These are phyloP conservation scores for Tagetes erecta DNA, from an alignment of 129 eudicot genomes.

Conservation along the genomic window DNA sequence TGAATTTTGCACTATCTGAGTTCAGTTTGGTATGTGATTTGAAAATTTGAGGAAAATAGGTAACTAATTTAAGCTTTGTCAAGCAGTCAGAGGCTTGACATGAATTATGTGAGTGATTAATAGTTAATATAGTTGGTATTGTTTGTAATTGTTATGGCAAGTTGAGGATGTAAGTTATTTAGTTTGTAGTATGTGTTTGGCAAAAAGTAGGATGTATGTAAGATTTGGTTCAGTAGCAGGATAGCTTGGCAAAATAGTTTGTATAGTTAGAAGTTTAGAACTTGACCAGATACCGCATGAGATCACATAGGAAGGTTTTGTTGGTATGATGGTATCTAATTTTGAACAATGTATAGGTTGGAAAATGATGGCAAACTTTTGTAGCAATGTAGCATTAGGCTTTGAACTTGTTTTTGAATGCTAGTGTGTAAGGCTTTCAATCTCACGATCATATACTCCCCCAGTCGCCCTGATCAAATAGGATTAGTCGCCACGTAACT, in stretches of 20 bases:
- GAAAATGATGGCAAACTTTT: background rate
- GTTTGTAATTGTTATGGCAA: background rate
- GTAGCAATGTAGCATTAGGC: background rate
- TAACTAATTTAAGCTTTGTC: background rate
- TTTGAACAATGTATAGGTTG: background rate
- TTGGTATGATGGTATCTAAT: background rate
- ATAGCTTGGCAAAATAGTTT: background rate
- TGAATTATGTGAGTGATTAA: conserved; percentile 6
- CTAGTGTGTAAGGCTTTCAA: background rate
- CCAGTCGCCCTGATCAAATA: background rate
- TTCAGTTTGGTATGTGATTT: background rate
- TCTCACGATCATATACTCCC: background rate
- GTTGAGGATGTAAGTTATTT: background rate
- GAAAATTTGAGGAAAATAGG: conserved; percentile 2
- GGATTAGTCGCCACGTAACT: background rate
- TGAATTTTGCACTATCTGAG: background rate
- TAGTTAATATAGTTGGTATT: conserved; percentile 2
- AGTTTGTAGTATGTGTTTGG: background rate
- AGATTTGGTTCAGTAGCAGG: background rate
- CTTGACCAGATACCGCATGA: background rate
- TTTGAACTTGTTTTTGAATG: conserved; percentile 4
- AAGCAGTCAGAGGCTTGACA: background rate
- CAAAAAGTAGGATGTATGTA: background rate
- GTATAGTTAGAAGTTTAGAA: conserved; percentile 13
- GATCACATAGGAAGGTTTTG: background rate